These are phyloP conservation scores for Solanum corneliomulleri DNA, from an alignment of 257 asterid species.

Conservation along the genomic window DNA sequence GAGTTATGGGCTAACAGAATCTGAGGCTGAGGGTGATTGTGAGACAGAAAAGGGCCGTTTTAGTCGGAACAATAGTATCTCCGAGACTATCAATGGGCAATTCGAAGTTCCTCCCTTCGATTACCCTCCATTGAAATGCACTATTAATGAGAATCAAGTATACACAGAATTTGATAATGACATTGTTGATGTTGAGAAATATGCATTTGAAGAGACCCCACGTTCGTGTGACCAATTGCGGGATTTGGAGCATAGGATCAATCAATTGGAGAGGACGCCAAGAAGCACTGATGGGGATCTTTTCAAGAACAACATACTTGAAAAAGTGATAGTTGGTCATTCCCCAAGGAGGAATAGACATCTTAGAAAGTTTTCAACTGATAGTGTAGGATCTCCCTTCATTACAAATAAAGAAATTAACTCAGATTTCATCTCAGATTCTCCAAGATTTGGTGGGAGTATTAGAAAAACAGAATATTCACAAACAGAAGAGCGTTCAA, in stretches of 20 bases:
- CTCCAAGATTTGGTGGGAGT: slow-evolving; percentile 52
- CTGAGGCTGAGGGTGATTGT: slow-evolving; percentile 53
- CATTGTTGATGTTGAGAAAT: slow-evolving; percentile 59
- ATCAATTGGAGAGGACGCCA: slow-evolving; percentile 78
- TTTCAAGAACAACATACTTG: slow-evolving; percentile 43
- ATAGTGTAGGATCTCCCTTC: slow-evolving; percentile 37
- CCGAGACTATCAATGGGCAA: slow-evolving; percentile 40
- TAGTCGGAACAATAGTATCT: slow-evolving; percentile 39
- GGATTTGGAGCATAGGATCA: slow-evolving; percentile 70
- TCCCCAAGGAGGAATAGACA: slow-evolving; percentile 62
- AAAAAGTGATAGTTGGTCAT: slow-evolving; percentile 75
- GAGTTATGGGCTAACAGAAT: slow-evolving; percentile 85
- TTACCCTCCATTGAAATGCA: slow-evolving; percentile 85
- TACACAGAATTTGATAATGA: slow-evolving; percentile 51
- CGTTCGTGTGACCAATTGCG: slow-evolving; percentile 44
- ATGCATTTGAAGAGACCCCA: slow-evolving; percentile 75
- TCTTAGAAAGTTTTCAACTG: slow-evolving; percentile 48
- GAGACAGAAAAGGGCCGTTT: slow-evolving; percentile 10
- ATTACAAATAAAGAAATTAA: slow-evolving; percentile 35
- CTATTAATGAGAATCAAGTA: slow-evolving; percentile 30
- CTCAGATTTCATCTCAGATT: slow-evolving; percentile 36
- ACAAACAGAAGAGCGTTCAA: slow-evolving; percentile 40
- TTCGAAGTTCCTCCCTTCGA: slow-evolving; percentile 39
- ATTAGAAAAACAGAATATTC: slow-evolving; percentile 44
- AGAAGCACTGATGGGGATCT: slow-evolving; percentile 50